Evolutionary conservation across 352 stramenopile genomes (phyloP), one percentile per base, ranked within the genome.

Genomic region (Phytophthora ohioensis): DNA sequence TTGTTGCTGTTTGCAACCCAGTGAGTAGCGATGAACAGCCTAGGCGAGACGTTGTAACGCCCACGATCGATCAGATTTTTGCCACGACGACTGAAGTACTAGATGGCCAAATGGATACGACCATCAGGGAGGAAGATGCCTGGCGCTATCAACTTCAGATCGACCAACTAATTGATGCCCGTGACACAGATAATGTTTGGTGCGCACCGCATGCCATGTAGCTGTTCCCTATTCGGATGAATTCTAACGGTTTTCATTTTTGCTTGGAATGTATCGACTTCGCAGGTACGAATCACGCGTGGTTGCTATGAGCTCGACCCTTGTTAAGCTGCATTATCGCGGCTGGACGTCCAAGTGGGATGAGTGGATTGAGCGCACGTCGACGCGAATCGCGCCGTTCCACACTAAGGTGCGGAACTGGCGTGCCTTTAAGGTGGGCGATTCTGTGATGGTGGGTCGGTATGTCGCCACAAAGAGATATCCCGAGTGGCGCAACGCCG

Each of bases 311-410:
- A 76, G 80, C 15, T 64, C 74, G 9, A 76, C 57, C n/a, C 72
- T 94, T 17, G 79, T 99, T 34, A 85, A 96, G 30, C 82, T 99
- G 49, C 96, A 99, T 70, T 99, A 98, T 73, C 97, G 98, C 56
- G 96, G 97, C 12, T 99, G 97, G 97, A 98, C 97, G 1, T 75
- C 90, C 10, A 92, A 96, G 51, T 99, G 97, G 97, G 96, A 99
- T 79, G 97, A 99, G 75, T 99, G 95, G 95, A 88, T 99, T 57
- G 69, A 90, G 5, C 89, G 83, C 52, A 85, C 95, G 54, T 98
- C 96, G 7, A 82, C 82, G 12, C 84, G 97, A 4, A 82, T 99
- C 17, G 88, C 93, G n/a, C 95, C 95, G 0, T 96, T 99, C 71
- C 87, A 98, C 59, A 98, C 95, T 2, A 75, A 77, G 31, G 81